Percentiles rank a stretch among this genome's conserved stretches.
phyloP scores from a whole-genome alignment of 257 asterid species.

The Ilex aquifolium region DNA sequence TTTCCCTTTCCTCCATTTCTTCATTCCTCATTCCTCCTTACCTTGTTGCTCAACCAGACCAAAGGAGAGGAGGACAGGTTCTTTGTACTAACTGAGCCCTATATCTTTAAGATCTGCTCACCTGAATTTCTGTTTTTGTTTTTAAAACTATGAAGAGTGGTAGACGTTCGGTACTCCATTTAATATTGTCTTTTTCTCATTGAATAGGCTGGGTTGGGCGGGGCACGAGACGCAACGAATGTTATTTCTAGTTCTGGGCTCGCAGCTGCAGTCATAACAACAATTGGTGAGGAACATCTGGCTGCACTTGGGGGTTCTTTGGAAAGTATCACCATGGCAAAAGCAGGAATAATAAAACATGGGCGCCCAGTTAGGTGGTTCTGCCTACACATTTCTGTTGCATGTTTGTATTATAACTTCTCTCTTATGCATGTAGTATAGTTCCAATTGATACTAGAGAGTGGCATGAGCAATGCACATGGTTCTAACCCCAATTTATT shows the following conservation, averaged over 20 bases:
- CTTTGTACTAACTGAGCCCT: not conserved
- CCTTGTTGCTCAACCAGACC: too few relatives aligned
- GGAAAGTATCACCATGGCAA: conserved; percentile 87
- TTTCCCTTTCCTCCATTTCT: too few relatives aligned
- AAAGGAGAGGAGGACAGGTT: too few relatives aligned
- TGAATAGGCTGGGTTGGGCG: conserved; percentile 76
- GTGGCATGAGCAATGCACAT: too few relatives aligned
- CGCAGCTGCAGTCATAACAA: conserved; percentile 73
- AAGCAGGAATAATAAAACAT: conserved; percentile 88
- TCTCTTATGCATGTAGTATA: not conserved
- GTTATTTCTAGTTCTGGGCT: conserved; percentile 58
- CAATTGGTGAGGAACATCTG: conserved; percentile 89
- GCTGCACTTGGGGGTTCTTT: conserved; percentile 93
- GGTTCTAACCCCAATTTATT: too few relatives aligned
- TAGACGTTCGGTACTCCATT: not conserved
- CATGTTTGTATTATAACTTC: not conserved
- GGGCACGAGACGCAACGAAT: conserved; percentile 97
- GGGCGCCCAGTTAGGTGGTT: conserved; percentile 95
- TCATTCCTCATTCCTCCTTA: too few relatives aligned
- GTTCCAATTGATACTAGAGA: too few relatives aligned
- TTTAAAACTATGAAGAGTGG: not conserved
- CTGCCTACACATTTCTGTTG: conserved; percentile 22
- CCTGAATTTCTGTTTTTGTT: not conserved
- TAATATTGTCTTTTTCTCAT: not conserved
- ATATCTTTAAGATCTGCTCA: too few relatives aligned